Evolutionary conservation across 805 yeast species (phyloP).

Genomic region (Torulaspora delbrueckii): DNA sequence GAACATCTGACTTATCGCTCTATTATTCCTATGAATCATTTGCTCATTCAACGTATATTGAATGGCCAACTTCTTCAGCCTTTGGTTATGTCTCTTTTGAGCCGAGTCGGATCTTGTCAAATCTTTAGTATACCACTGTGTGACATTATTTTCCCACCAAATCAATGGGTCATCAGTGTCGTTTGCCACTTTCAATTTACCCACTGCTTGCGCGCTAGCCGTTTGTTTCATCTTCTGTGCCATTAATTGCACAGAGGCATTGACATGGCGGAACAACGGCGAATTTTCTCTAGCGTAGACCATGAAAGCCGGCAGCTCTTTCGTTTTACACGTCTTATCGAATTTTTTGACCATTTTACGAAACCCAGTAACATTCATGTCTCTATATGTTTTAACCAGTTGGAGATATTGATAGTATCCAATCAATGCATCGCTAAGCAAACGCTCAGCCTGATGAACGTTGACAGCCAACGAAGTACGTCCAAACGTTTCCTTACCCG

Average conservation of each 20-base stretch:
- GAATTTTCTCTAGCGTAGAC: conserved; percentile 25
- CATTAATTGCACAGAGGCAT: conserved; percentile 24
- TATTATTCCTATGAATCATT: conserved; percentile 34
- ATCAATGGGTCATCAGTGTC: conserved; percentile 29
- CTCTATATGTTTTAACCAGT: conserved; percentile 45
- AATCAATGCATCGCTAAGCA: conserved; percentile 30
- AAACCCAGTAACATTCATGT: conserved; percentile 80
- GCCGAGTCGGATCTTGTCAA: conserved; percentile 26
- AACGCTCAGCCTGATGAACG: conserved; percentile 16
- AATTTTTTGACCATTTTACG: conserved; percentile 86
- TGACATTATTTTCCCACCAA: conserved; percentile 32
- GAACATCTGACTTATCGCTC: conserved; percentile 43
- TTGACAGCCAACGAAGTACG: conserved; percentile 14
- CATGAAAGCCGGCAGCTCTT: conserved; percentile 27
- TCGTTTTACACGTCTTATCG: conserved; percentile 52
- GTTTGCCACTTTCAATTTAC: conserved; percentile 13
- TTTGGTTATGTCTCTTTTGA: conserved; percentile 26
- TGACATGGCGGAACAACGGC: conserved; percentile 27
- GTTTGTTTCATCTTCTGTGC: conserved; percentile 26
- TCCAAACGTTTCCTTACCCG: conserved; percentile 19
- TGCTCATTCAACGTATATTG: conserved; percentile 32
- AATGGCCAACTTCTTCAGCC: conserved; percentile 28
- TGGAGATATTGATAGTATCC: conserved; percentile 32
- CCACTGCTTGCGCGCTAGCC: conserved; percentile 13
- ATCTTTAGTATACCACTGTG: conserved; percentile 40